phyloP scores from a whole-genome alignment of 2,329 filamentous ascomycete genomes.

The Beauveria sp. region DNA sequence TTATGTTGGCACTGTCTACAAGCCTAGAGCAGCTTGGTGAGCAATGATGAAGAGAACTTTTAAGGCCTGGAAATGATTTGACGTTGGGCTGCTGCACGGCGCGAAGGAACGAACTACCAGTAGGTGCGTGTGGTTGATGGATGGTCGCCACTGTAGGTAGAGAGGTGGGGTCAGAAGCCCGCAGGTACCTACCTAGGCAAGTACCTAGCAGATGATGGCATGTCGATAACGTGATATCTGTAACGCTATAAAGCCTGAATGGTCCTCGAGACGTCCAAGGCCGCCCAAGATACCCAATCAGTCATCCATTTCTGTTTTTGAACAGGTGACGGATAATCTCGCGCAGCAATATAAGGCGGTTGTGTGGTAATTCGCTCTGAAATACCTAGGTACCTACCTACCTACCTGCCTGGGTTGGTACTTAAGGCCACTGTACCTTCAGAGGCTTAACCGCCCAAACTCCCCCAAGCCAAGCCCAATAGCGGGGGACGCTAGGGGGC shows the following conservation, averaged over 20 bases:
- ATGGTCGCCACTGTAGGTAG: not conserved
- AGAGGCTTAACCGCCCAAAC: not conserved
- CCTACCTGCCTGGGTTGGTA: not conserved
- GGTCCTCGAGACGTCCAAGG: no score
- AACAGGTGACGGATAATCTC: no score
- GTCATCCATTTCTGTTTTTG: no score
- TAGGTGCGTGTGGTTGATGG: not conserved
- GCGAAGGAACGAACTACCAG: not conserved
- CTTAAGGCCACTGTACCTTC: not conserved
- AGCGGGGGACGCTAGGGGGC: conserved; percentile 6
- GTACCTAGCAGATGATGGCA: not conserved
- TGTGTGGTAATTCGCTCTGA: no score
- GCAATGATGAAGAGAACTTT: not conserved
- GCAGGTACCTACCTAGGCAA: no score
- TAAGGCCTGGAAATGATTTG: conserved; percentile 7
- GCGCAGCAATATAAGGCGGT: no score
- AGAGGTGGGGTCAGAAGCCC: not conserved
- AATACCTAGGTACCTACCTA: no score
- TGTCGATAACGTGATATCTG: conserved; percentile 4
- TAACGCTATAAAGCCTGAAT: no score
- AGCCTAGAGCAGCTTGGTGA: not conserved
- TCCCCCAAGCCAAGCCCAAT: conserved; percentile 2
- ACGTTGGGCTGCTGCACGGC: not conserved
- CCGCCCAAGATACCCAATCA: not conserved
- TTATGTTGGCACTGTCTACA: not conserved